Percentiles rank a stretch among this genome's conserved stretches.
Conservation (phyloP, 345 rosid genomes). For the Ricinus communis region DNA sequence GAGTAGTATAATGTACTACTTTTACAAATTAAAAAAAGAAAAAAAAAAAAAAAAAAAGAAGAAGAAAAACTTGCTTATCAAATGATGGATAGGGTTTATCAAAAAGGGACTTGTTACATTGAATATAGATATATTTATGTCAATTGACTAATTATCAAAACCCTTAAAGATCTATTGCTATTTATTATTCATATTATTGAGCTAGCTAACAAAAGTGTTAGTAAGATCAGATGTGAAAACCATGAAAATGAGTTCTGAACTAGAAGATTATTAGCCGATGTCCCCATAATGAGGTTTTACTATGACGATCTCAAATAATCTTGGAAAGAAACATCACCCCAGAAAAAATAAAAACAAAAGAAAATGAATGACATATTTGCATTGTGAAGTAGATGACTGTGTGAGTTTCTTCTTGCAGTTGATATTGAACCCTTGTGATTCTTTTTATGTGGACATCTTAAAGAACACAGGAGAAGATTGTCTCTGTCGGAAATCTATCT, state of each 20-base stretch:
- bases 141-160: slow-evolving; percentile 7
- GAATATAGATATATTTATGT: slow-evolving; percentile 12
- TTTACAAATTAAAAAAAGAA: too few species aligned
- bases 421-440: neutral
- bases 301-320: neutral
- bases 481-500: slow-evolving; percentile 7
- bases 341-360: neutral
- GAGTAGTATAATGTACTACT: slow-evolving; percentile 14
- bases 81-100: slow-evolving; percentile 18
- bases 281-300: neutral
- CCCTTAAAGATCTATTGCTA: neutral
- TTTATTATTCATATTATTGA: too few species aligned
- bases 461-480: neutral
- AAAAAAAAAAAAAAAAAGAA: too few species aligned
- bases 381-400: neutral
- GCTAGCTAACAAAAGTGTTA: neutral
- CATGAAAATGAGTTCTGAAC: slow-evolving; percentile 3
- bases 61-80: slow-evolving; percentile 8
- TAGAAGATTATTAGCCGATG: neutral
- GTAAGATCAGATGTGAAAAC: neutral
- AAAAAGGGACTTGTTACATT: slow-evolving; percentile 9
- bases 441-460: neutral
- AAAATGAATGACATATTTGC: too few species aligned
- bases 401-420: neutral
- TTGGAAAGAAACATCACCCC: slow-evolving; percentile 2